Percentiles rank a stretch among this genome's conserved stretches.
phyloP scores from a whole-genome alignment of 1,284 basidiomycete genomes.

The Leccinum ponderosum region DNA sequence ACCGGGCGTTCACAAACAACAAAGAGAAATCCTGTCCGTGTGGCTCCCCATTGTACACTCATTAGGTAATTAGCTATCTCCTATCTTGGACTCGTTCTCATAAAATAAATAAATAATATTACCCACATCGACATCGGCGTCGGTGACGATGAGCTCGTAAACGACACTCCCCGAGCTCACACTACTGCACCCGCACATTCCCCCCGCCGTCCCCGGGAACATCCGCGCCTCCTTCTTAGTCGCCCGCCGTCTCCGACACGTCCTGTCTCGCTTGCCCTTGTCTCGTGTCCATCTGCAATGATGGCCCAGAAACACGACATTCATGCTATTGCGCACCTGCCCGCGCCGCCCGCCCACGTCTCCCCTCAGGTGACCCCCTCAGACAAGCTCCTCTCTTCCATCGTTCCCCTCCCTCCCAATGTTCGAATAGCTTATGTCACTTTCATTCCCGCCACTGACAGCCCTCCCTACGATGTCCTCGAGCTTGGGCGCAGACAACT shows the following conservation, averaged over 20 bases:
- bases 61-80: constrained; percentile 33
- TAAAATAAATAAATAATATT: constrained; percentile 10
- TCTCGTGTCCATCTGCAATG: constrained; percentile 18
- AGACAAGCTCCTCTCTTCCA: constrained; percentile 38
- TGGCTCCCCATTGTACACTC: neutral
- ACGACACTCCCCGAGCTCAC: constrained; percentile 15
- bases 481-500: constrained; percentile 57
- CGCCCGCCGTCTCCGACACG: neutral
- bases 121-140: constrained; percentile 2
- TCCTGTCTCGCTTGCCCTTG: constrained; percentile 1
- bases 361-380: constrained; percentile 36
- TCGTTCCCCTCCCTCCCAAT: constrained; percentile 37
- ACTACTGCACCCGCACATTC: constrained; percentile 4
- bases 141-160: constrained; percentile 32
- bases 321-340: constrained; percentile 15
- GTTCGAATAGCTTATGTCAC: constrained; percentile 46
- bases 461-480: constrained; percentile 42
- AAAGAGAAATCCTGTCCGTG: constrained; percentile 2
- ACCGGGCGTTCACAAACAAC: constrained; percentile 22
- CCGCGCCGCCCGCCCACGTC: constrained; percentile 10
- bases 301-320: constrained; percentile 34
- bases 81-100: constrained; percentile 5
- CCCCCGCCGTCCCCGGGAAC: constrained; percentile 5
- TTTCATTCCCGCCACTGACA: constrained; percentile 38
- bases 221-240: neutral